phyloP scores from a whole-genome alignment of 257 asterid species.

The Fraxinus quadrangulata region DNA sequence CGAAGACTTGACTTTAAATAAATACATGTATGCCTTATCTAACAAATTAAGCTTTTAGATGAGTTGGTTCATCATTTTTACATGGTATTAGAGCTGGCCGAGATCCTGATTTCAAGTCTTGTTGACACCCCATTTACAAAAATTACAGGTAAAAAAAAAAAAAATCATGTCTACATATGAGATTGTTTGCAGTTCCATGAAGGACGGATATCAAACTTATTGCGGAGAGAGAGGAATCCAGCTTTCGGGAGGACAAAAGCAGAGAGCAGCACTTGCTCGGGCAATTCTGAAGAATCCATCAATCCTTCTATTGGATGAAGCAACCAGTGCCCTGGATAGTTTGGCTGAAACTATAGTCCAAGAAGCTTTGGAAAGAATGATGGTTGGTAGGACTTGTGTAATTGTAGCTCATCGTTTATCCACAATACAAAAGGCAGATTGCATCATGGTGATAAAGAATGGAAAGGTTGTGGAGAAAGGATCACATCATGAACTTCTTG shows the following conservation, averaged over 20 bases:
- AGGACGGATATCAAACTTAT: conserved; percentile 60
- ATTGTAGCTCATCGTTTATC: conserved; percentile 73
- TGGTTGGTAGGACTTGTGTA: conserved; percentile 63
- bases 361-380: conserved; percentile 64
- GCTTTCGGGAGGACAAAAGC: conserved; percentile 81
- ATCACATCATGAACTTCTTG: conserved; percentile 54
- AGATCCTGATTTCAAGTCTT: too few species aligned
- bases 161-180: background rate
- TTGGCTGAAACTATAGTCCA: conserved; percentile 63
- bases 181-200: conserved; percentile 47
- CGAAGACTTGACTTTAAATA: too few species aligned
- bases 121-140: background rate
- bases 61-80: background rate
- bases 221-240: conserved; percentile 82
- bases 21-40: too few species aligned
- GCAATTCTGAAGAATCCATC: conserved; percentile 71
- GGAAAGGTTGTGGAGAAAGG: conserved; percentile 75
- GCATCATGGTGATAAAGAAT: conserved; percentile 57
- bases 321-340: conserved; percentile 74
- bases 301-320: conserved; percentile 75
- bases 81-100: background rate
- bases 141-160: too few species aligned
- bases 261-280: conserved; percentile 68
- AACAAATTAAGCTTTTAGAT: too few species aligned
- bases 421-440: conserved; percentile 62